These are phyloP conservation scores for Suillus decipiens DNA, from an alignment of 768 basidiomycete species.

Conservation along the genomic window DNA sequence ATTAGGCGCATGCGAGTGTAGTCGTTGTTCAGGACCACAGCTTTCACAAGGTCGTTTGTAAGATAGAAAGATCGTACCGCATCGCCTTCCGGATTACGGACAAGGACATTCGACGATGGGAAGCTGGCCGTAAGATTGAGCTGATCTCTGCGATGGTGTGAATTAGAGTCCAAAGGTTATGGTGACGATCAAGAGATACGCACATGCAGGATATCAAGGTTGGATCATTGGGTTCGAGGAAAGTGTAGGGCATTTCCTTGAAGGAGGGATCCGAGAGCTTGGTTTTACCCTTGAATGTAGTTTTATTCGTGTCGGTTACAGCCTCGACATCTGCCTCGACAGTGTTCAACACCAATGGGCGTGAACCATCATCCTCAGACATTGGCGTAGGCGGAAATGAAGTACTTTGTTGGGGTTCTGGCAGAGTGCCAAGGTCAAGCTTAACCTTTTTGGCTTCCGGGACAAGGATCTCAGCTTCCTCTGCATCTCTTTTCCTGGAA, in stretches of 20 bases:
- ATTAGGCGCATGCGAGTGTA: conserved; percentile 84
- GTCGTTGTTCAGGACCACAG: conserved; percentile 79
- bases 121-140: conserved; percentile 72
- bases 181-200: conserved; percentile 29
- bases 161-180: not conserved
- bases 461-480: conserved; percentile 40
- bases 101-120: conserved; percentile 76
- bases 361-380: conserved; percentile 1
- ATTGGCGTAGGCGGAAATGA: conserved; percentile 1
- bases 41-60: conserved; percentile 80
- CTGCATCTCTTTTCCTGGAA: conserved; percentile 48
- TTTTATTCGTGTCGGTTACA: not conserved
- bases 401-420: conserved; percentile 8
- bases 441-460: conserved; percentile 55
- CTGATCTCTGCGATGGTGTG: conserved; percentile 51
- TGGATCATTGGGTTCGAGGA: conserved; percentile 69
- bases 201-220: conserved; percentile 75
- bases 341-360: conserved; percentile 7
- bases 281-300: conserved; percentile 8
- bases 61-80: conserved; percentile 84
- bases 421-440: conserved; percentile 30
- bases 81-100: conserved; percentile 79
- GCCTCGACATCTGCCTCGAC: conserved; percentile 10
- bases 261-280: conserved; percentile 44
- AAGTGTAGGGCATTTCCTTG: conserved; percentile 93